Evolutionary conservation across 2,329 filamentous ascomycete species (phyloP).

Genomic region (Ophiosphaerella korrae): DNA sequence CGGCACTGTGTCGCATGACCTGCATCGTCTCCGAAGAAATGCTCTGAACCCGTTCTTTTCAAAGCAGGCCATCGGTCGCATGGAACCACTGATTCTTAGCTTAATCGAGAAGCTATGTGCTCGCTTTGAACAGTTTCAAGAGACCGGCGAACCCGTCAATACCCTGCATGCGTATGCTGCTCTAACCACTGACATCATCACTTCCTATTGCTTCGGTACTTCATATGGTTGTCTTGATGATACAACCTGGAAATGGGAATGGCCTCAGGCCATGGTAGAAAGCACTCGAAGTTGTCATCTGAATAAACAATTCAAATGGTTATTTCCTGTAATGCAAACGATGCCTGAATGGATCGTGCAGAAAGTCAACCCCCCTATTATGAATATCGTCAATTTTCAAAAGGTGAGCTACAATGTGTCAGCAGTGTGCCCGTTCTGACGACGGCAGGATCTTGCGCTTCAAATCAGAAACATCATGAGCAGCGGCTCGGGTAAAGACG

Average conservation of each 20-base stretch:
- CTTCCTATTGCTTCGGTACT: no score
- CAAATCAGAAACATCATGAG: no score
- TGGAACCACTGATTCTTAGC: not conserved
- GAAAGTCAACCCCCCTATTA: no score
- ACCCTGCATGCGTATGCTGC: conserved; percentile 1
- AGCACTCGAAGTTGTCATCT: no score
- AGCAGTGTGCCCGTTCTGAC: not conserved
- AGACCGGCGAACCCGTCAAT: not conserved
- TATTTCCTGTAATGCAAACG: no score
- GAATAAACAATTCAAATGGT: no score
- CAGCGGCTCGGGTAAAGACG: not conserved
- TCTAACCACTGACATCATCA: conserved; percentile 14
- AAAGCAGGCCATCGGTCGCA: conserved; percentile 3
- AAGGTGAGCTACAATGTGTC: no score
- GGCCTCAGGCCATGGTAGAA: no score
- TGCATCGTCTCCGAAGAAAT: conserved; percentile 26
- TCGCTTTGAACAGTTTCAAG: not conserved
- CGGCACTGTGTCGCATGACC: conserved; percentile 23
- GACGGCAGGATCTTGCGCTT: no score
- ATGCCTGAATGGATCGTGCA: no score
- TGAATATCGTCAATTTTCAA: no score
- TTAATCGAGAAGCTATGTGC: not conserved
- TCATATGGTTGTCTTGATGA: conserved; percentile 7
- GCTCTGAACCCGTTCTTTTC: conserved; percentile 34
- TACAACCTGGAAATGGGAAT: conserved; percentile 2